A percentile compares a stretch with the other conserved stretches of the same genome.
phyloP scores from a whole-genome alignment of 2,329 filamentous ascomycete genomes.

The Capronia americana region DNA sequence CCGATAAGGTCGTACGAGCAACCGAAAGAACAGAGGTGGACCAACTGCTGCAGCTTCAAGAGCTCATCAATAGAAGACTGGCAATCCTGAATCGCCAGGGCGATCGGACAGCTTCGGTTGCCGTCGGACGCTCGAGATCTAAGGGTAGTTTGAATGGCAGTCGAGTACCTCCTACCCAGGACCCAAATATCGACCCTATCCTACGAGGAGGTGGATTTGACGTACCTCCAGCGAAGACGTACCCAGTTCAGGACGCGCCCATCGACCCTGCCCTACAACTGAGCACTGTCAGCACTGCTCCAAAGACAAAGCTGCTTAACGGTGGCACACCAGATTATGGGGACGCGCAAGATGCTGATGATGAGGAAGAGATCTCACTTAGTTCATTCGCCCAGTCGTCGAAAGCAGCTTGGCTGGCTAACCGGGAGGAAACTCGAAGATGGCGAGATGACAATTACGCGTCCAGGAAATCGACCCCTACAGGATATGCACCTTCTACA shows the following conservation, averaged over 20 bases:
- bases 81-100: constrained; percentile 22
- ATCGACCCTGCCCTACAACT: constrained; percentile 3
- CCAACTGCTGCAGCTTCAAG: constrained; percentile 32
- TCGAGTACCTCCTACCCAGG: constrained; percentile 9
- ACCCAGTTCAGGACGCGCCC: background rate
- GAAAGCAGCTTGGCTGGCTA: background rate
- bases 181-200: constrained; percentile 15
- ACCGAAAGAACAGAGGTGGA: constrained; percentile 32
- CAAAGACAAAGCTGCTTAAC: constrained; percentile 20
- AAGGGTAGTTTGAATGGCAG: constrained; percentile 29
- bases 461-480: background rate
- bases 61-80: constrained; percentile 34
- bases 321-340: constrained; percentile 12
- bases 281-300: background rate
- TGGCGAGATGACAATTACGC: background rate
- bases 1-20: constrained; percentile 32
- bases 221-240: background rate
- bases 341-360: background rate
- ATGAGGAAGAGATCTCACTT: constrained; percentile 4
- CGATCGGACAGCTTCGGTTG: constrained; percentile 2
- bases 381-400: background rate
- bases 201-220: background rate
- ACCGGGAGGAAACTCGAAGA: background rate
- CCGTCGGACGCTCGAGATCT: background rate
- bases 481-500: background rate